Evolutionary conservation across 1,284 basidiomycete species (phyloP).

Genomic region (Heterobasidion parviporum): DNA sequence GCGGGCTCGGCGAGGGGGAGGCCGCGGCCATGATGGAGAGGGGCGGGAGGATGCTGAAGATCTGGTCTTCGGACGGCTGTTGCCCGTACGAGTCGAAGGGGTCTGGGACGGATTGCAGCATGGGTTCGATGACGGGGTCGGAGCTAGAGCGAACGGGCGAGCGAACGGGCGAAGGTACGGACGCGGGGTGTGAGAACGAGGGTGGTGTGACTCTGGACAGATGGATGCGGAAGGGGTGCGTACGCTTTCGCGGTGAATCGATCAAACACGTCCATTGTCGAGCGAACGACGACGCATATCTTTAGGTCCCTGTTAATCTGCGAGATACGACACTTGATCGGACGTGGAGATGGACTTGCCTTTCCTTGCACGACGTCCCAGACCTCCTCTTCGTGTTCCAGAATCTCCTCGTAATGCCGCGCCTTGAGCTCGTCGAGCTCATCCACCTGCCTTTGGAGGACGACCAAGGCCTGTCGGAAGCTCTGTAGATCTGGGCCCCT

Average conservation of each 20-base stretch:
- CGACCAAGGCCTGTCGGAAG: constrained; percentile 76
- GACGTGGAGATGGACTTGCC: constrained; percentile 73
- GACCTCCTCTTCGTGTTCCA: constrained; percentile 88
- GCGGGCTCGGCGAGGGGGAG: constrained; percentile 26
- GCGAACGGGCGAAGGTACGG: background rate
- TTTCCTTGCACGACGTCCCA: constrained; percentile 88
- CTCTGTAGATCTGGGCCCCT: constrained; percentile 62
- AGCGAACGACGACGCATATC: constrained; percentile 69
- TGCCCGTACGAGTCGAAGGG: constrained; percentile 91
- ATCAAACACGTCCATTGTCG: constrained; percentile 78
- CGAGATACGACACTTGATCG: constrained; percentile 30
- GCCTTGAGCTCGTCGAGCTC: constrained; percentile 77
- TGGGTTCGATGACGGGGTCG: constrained; percentile 86
- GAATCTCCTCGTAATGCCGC: constrained; percentile 79
- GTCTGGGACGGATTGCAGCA: constrained; percentile 85
- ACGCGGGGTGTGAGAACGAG: background rate
- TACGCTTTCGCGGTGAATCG: constrained; percentile 84
- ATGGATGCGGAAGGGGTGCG: constrained; percentile 19
- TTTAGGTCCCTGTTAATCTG: constrained; percentile 16
- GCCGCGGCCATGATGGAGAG: constrained; percentile 64
- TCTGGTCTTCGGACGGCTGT: constrained; percentile 81
- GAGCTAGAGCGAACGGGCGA: constrained; percentile 37
- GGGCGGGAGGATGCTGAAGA: constrained; percentile 86
- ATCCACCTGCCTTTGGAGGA: constrained; percentile 85
- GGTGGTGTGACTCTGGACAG: background rate